Conservation (phyloP, 192 early-diverging fungal species). For the Geranomyces variabilis region DNA sequence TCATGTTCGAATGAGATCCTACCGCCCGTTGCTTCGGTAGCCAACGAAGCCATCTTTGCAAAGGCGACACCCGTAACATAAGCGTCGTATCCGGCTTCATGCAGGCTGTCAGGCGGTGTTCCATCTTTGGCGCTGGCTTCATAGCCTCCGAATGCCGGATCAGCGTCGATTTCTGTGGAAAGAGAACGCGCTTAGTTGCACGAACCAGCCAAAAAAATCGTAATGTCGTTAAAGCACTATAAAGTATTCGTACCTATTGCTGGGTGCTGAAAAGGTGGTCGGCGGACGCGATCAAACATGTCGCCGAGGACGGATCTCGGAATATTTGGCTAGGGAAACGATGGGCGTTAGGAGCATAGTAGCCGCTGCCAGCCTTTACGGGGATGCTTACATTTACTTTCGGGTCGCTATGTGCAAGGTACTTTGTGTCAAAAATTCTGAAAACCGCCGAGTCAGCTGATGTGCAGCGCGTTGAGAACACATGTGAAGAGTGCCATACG, state of each 20-base stretch:
- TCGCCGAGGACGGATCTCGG: constrained; percentile 45
- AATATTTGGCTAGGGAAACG: constrained; percentile 34
- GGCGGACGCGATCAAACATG: constrained; percentile 42
- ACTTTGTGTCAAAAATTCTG: constrained; percentile 81
- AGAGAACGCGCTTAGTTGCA: too few species aligned
- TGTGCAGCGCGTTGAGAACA: background rate
- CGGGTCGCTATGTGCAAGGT: constrained; percentile 57
- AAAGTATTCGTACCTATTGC: constrained; percentile 51
- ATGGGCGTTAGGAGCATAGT: background rate
- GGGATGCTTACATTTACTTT: constrained; percentile 45
- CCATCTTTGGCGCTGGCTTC: constrained; percentile 15
- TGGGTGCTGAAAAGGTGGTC: constrained; percentile 52
- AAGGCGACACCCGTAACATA: constrained; percentile 86
- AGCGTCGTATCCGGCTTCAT: constrained; percentile 94
- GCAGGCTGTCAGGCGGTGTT: constrained; percentile 43
- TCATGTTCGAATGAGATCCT: constrained; percentile 8
- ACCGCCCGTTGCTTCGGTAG: background rate
- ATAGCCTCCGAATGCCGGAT: constrained; percentile 47
- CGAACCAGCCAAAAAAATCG: too few species aligned
- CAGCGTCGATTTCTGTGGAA: constrained; percentile 19
- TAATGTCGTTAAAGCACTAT: too few species aligned
- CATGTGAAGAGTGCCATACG: constrained; percentile 47
- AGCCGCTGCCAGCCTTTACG: background rate
- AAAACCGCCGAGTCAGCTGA: background rate
- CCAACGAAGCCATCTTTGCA: constrained; percentile 55